Evolutionary conservation across 768 basidiomycete species (phyloP).

Genomic region (Gelatoporia subvermispora): DNA sequence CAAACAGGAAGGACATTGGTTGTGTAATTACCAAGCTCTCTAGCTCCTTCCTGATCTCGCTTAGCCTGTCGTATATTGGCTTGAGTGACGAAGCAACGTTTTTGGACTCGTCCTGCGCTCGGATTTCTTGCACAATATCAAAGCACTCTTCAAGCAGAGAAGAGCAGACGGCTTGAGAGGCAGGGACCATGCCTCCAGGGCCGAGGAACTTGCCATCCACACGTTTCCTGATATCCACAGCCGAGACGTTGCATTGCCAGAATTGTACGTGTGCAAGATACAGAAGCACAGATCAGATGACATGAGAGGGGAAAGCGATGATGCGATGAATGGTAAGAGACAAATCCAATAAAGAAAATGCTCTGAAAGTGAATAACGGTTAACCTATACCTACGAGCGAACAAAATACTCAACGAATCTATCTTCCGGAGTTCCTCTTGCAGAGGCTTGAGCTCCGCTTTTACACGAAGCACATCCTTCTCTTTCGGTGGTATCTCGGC

Average conservation of each 20-base stretch:
- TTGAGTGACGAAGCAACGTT: conserved; percentile 82
- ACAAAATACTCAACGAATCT: conserved; percentile 76
- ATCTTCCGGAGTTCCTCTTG: conserved; percentile 93
- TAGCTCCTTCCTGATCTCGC: conserved; percentile 79
- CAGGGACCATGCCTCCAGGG: conserved; percentile 83
- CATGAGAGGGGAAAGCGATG: neutral
- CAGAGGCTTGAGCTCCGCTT: conserved; percentile 75
- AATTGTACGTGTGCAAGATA: neutral
- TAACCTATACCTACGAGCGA: conserved; percentile 19
- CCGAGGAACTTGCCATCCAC: conserved; percentile 96
- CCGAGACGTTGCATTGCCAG: conserved; percentile 12
- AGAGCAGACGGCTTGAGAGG: conserved; percentile 86
- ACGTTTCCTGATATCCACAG: conserved; percentile 55
- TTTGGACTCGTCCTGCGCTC: conserved; percentile 85
- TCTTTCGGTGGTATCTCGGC: conserved; percentile 11
- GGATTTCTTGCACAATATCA: conserved; percentile 92
- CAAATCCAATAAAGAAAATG: neutral
- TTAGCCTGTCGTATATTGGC: conserved; percentile 90
- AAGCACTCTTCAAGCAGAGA: conserved; percentile 96
- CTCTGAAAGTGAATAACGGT: conserved; percentile 8
- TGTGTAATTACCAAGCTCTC: conserved; percentile 64
- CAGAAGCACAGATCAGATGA: neutral
- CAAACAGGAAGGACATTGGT: neutral
- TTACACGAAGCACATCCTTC: conserved; percentile 16
- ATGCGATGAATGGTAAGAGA: neutral